Evolutionary conservation across 257 asterid species (phyloP).

Genomic region (Solanum lycopersicoides): DNA sequence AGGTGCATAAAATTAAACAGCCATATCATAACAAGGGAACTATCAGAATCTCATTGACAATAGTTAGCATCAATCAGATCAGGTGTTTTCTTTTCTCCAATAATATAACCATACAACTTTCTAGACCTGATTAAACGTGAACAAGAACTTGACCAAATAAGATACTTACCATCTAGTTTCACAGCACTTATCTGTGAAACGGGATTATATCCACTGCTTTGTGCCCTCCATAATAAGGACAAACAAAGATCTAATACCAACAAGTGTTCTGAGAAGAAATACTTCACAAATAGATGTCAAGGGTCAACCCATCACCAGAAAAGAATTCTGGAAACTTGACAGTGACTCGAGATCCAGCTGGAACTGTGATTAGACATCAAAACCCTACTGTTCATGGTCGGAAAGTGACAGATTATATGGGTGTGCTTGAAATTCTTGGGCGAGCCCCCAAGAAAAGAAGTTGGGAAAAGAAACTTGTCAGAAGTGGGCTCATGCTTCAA

Average conservation of each 20-base stretch:
- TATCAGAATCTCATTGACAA: not conserved
- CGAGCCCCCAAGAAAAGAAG: not conserved
- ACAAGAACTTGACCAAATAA: not conserved
- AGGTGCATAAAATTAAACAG: not conserved
- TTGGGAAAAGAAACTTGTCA: not conserved
- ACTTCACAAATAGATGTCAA: not conserved
- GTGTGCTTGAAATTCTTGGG: not conserved
- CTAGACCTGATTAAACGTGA: not conserved
- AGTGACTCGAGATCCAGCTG: not conserved
- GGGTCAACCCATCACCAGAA: not conserved
- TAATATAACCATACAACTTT: not conserved
- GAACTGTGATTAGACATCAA: not conserved
- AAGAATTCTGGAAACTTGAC: not conserved
- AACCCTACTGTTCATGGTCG: not conserved
- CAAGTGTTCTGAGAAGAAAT: not conserved
- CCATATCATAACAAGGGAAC: not conserved
- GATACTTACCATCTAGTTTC: not conserved
- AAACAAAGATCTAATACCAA: not conserved
- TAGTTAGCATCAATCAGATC: not conserved
- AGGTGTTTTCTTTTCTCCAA: not conserved
- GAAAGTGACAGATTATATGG: not conserved
- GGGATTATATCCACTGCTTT: not conserved
- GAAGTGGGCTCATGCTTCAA: not conserved
- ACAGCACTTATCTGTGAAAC: not conserved
- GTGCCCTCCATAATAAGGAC: not conserved